A percentile compares a stretch with the other conserved stretches of the same genome.
Evolutionary conservation across 192 early-diverging fungal genomes (phyloP).

Genomic region (Chytriomyces sp.): DNA sequence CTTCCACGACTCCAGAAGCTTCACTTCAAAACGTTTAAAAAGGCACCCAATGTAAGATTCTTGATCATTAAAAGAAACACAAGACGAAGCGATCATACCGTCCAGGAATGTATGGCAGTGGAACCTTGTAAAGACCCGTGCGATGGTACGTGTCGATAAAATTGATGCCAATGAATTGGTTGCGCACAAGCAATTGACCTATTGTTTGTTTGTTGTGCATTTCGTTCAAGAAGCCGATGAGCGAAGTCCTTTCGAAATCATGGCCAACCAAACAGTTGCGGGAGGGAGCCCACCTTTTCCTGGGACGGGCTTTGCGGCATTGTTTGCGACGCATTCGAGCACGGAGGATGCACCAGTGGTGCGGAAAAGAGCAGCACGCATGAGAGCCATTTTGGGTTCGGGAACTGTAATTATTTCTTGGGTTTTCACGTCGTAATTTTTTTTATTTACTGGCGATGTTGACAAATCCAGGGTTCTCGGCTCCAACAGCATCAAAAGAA

Average conservation of each 20-base stretch:
- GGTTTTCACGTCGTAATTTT: no score
- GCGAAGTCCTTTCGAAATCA: not conserved
- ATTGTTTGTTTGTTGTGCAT: not conserved
- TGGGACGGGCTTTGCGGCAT: constrained; percentile 23
- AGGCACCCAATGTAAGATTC: not conserved
- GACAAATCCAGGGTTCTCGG: no score
- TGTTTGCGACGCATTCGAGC: constrained; percentile 28
- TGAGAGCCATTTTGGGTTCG: not conserved
- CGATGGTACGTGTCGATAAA: constrained; percentile 92
- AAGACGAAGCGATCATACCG: constrained; percentile 35
- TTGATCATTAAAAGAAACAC: not conserved
- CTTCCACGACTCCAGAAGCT: constrained; percentile 77
- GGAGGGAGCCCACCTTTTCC: not conserved
- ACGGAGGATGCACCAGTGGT: constrained; percentile 23
- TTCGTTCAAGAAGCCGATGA: not conserved
- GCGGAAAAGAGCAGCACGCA: constrained; percentile 32
- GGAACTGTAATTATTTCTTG: no score
- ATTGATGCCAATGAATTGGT: constrained; percentile 81
- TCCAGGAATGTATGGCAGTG: constrained; percentile 73
- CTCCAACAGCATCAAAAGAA: not conserved
- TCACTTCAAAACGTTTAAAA: constrained; percentile 50
- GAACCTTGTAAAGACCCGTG: constrained; percentile 72
- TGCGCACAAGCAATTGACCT: constrained; percentile 72
- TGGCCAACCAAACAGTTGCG: not conserved
- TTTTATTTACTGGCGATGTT: no score